Conservation (phyloP, 2,329 filamentous ascomycete species). For the Pseudocercospora vitis region DNA sequence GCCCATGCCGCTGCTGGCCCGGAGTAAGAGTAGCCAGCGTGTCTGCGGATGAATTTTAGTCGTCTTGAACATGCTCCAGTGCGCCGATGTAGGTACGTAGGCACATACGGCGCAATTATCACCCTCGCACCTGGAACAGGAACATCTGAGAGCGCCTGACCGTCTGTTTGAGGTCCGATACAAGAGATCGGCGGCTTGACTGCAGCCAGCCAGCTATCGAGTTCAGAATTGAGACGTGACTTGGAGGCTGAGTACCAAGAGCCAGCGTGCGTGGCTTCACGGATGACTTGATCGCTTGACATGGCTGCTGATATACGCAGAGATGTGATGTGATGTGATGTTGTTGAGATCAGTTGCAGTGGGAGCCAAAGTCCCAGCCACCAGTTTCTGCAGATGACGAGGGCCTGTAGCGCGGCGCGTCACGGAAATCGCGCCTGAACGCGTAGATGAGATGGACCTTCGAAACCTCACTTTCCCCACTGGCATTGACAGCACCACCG, state of each 20-base stretch:
- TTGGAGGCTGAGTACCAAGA: slow-evolving; percentile 77
- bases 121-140: slow-evolving; percentile 75
- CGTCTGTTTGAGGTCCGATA: slow-evolving; percentile 50
- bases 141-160: slow-evolving; percentile 46
- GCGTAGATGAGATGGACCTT: no score
- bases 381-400: not conserved
- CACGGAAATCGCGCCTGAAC: not conserved
- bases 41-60: slow-evolving; percentile 55
- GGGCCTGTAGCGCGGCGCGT: not conserved
- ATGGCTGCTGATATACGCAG: slow-evolving; percentile 16
- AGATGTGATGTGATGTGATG: not conserved
- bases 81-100: slow-evolving; percentile 12
- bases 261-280: slow-evolving; percentile 74
- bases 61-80: slow-evolving; percentile 32
- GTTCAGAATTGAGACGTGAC: slow-evolving; percentile 62
- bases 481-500: slow-evolving; percentile 1
- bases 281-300: slow-evolving; percentile 39
- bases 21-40: slow-evolving; percentile 92
- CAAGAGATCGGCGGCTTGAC: slow-evolving; percentile 68
- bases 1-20: slow-evolving; percentile 91
- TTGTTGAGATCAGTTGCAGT: no score
- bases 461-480: not conserved
- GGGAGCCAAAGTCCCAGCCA: not conserved
- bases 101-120: slow-evolving; percentile 81
- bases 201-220: slow-evolving; percentile 70